These are phyloP conservation scores for Gossypium thurberi DNA, from an alignment of 345 rosid species.

Conservation along the genomic window DNA sequence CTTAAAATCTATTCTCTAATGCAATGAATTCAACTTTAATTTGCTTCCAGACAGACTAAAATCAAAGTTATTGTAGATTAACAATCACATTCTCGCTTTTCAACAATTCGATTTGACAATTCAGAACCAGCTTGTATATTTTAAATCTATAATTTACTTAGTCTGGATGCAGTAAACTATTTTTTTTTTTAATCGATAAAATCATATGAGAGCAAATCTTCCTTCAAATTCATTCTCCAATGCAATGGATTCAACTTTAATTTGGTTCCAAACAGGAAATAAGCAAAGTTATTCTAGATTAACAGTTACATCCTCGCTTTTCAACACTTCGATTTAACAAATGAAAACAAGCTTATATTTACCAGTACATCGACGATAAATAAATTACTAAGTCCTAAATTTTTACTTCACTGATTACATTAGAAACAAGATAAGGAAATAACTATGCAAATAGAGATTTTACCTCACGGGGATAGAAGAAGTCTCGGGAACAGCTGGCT, in stretches of 20 bases:
- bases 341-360: neutral
- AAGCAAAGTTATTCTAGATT: neutral
- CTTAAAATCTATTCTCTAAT: neutral
- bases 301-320: neutral
- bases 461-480: conserved; percentile 39
- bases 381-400: neutral
- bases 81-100: neutral
- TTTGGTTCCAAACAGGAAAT: neutral
- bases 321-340: neutral
- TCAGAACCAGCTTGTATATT: neutral
- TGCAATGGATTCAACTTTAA: neutral
- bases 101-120: neutral
- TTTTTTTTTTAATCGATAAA: neutral
- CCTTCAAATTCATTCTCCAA: neutral
- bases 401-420: neutral
- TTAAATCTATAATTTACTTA: neutral
- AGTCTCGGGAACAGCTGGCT: conserved; percentile 28
- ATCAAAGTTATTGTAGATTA: neutral
- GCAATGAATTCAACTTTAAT: conserved; percentile 7
- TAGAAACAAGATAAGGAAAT: neutral
- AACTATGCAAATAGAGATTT: neutral
- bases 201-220: neutral
- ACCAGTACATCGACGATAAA: neutral
- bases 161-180: neutral
- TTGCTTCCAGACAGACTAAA: neutral